These are phyloP conservation scores for Dendryphion nanum DNA, from an alignment of 2,329 filamentous ascomycete species.

Conservation along the genomic window DNA sequence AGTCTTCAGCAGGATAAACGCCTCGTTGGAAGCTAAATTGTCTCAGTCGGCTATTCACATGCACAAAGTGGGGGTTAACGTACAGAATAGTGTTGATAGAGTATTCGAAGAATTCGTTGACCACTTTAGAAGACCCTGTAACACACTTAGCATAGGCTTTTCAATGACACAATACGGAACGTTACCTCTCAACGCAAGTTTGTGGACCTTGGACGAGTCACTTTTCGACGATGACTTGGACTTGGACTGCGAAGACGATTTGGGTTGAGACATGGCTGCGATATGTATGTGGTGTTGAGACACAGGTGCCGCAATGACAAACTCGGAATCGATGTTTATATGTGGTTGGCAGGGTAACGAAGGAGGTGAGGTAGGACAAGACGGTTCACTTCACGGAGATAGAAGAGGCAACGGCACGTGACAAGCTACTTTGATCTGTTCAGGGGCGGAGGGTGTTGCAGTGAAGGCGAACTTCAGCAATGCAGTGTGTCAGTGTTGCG, in stretches of 20 bases:
- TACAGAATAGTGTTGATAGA: conserved; percentile 96
- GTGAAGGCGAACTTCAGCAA: no score
- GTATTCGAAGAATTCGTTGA: conserved; percentile 98
- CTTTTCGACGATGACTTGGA: conserved; percentile 46
- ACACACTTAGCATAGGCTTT: conserved; percentile 2
- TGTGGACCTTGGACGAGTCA: conserved; percentile 87
- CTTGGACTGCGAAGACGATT: conserved; percentile 21
- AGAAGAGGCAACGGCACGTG: no score
- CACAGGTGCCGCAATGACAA: background rate
- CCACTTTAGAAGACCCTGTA: conserved; percentile 72
- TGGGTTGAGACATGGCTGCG: conserved; percentile 30
- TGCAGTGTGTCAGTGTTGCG: no score
- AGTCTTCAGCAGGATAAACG: conserved; percentile 91
- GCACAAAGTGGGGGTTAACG: background rate
- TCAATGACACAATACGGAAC: background rate
- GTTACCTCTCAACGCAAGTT: conserved; percentile 81
- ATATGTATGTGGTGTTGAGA: conserved; percentile 2
- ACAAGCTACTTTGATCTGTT: no score
- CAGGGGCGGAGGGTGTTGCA: no score
- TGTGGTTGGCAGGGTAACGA: conserved; percentile 25
- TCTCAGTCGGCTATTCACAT: conserved; percentile 13
- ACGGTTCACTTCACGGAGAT: no score
- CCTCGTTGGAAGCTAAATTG: conserved; percentile 72
- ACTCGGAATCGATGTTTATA: conserved; percentile 27
- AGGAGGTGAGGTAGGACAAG: no score